Evolutionary conservation across 768 basidiomycete species (phyloP).

Genomic region (Trametes meyenii): DNA sequence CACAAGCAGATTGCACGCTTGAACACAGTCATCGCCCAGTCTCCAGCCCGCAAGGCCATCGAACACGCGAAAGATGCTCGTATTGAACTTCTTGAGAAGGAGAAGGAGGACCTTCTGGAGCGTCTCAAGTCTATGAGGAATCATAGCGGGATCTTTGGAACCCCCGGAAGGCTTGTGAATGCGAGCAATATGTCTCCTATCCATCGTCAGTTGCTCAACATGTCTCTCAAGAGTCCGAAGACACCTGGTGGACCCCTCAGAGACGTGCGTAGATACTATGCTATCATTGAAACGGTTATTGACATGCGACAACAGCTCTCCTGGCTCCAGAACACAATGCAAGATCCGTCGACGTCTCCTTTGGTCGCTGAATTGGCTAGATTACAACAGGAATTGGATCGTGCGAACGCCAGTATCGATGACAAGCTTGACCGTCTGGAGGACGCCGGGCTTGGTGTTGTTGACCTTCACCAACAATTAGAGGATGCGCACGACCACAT

Average conservation of each 20-base stretch:
- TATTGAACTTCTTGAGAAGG: slow-evolving; percentile 74
- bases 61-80: slow-evolving; percentile 75
- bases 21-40: slow-evolving; percentile 66
- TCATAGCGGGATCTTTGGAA: slow-evolving; percentile 53
- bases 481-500: slow-evolving; percentile 70
- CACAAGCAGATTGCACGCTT: slow-evolving; percentile 75
- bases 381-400: slow-evolving; percentile 74
- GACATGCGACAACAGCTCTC: slow-evolving; percentile 53
- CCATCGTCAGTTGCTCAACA: slow-evolving; percentile 68
- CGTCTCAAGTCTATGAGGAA: slow-evolving; percentile 62
- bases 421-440: slow-evolving; percentile 87
- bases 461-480: slow-evolving; percentile 69
- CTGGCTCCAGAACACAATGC: slow-evolving; percentile 66
- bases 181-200: slow-evolving; percentile 72
- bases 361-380: slow-evolving; percentile 72
- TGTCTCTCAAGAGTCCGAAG: slow-evolving; percentile 69
- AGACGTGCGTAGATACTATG: slow-evolving; percentile 56
- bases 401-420: slow-evolving; percentile 83
- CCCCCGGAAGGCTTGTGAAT: slow-evolving; percentile 59
- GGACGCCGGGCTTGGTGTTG: slow-evolving; percentile 74
- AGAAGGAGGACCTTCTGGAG: slow-evolving; percentile 76
- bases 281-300: slow-evolving; percentile 2
- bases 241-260: slow-evolving; percentile 79
- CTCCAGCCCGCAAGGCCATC: slow-evolving; percentile 75
- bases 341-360: slow-evolving; percentile 60